Base-by-base conservation (phyloP, 768 basidiomycete genomes). In the Leccinum disarticulatum region DNA sequence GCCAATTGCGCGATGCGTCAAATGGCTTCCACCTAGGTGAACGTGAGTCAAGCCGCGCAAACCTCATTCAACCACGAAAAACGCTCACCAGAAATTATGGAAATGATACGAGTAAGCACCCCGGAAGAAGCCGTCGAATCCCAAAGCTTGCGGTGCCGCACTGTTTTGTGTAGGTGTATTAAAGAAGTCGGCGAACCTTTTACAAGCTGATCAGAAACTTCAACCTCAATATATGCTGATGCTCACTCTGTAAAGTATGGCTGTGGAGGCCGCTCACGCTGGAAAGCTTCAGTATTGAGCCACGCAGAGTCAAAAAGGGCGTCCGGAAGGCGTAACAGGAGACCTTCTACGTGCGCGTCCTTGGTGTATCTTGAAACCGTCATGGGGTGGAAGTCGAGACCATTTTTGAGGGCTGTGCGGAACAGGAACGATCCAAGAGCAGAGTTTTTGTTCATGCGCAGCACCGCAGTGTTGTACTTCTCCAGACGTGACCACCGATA, bases 101-200 rank as follows among this genome's bases (percentile, higher is more conserved):
- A 90, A 98, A 73, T 98, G 95, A 73, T 98, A 98, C 2, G 91
- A 95, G 71, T 87, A 98, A 5, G 96, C 92, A 6, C 96, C 97
- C 60, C 85, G 86, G 82, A 95, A 99, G 81, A 98, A 99, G 10
- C 93, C 95, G 65, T 94, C 89, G 64, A 98, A 91, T 9, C 97
- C 97, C 15, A 93, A 77, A 14, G 90, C 91, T 65, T 90, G 86
- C 6, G 96, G 92, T 9, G 89, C 90, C 2, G 91, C 94, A 63
- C 88, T 87, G 52, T 81, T 82, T 57, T 81, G 78, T 10, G 77
- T 66, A 8, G 93, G 92, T 0, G 92, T 91, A 58, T 91, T 86
- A 72, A 96, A 96, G 74, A 96, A 93, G 64, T 95, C 87, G 30
- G 81, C 83, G 74, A 96, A 96, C 63, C 94, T 95, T 27, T 60